A percentile compares a stretch with the other conserved stretches of the same genome.
Conservation (phyloP, 164 flowering plant species). For the Piper longum region DNA sequence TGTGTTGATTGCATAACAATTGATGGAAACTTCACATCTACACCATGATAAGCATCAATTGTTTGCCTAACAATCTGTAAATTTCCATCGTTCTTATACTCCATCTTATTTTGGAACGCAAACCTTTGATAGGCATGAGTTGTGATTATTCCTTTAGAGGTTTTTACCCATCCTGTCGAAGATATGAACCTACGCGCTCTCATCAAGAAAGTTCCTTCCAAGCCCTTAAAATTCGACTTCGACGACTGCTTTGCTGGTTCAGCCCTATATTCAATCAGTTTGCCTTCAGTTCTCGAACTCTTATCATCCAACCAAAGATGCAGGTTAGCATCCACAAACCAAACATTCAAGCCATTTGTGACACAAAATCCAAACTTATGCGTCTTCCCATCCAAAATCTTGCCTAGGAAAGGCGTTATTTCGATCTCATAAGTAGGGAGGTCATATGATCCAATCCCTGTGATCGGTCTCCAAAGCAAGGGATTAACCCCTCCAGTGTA, state of each 20-base stretch:
- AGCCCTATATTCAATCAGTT: constrained; percentile 18
- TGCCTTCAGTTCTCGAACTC: constrained; percentile 27
- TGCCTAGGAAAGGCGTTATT: constrained; percentile 60
- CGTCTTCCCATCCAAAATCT: constrained; percentile 43
- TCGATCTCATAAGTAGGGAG: constrained; percentile 83
- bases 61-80: constrained; percentile 51
- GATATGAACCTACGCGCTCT: constrained; percentile 28
- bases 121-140: constrained; percentile 38
- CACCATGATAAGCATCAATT: constrained; percentile 28
- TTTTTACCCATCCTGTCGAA: constrained; percentile 57
- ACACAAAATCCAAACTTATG: constrained; percentile 58
- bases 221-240: constrained; percentile 31
- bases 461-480: constrained; percentile 72
- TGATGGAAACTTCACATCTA: constrained; percentile 17
- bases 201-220: constrained; percentile 47
- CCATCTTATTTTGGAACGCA: constrained; percentile 41
- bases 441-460: constrained; percentile 11
- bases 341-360: constrained; percentile 68
- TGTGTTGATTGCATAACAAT: constrained; percentile 11
- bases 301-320: constrained; percentile 74
- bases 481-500: constrained; percentile 83
- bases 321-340: constrained; percentile 80
- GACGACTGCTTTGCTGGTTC: constrained; percentile 18
- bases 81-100: constrained; percentile 36
- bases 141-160: constrained; percentile 53